These are phyloP conservation scores for Salix arbutifolia DNA, from an alignment of 345 rosid species.

Conservation along the genomic window DNA sequence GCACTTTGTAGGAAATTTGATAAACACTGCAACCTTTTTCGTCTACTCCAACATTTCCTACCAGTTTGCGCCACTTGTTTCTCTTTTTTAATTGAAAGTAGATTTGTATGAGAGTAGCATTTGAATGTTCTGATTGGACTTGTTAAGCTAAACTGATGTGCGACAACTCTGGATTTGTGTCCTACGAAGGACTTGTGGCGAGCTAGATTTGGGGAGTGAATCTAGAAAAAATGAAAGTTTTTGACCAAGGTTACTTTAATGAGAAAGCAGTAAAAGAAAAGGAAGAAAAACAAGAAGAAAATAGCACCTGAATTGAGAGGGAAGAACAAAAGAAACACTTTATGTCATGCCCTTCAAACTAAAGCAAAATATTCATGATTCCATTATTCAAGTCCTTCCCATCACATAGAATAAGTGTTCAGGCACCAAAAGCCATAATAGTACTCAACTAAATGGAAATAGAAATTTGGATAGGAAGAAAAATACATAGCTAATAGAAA, in stretches of 20 bases:
- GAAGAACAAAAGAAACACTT: not conserved
- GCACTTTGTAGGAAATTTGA: not conserved
- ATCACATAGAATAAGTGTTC: not conserved
- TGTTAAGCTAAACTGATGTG: not conserved
- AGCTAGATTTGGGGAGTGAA: not conserved
- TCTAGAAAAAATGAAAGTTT: not conserved
- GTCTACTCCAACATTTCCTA: not conserved
- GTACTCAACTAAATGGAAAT: not conserved
- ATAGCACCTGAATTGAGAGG: not conserved
- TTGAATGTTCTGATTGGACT: not conserved
- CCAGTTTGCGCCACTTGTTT: not conserved
- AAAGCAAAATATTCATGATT: too few species aligned
- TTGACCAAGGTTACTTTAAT: not conserved
- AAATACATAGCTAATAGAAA: not conserved
- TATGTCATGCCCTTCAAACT: not conserved
- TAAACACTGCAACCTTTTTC: not conserved
- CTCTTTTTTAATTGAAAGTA: not conserved
- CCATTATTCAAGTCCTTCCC: not conserved
- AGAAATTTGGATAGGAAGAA: not conserved
- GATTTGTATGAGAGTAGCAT: not conserved
- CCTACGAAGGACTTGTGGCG: not conserved
- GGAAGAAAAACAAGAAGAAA: not conserved
- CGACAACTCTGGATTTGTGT: not conserved
- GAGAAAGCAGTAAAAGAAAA: not conserved
- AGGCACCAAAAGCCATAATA: not conserved